These are phyloP conservation scores for Jatropha multifida DNA, from an alignment of 441 rosid genomes.

Conservation along the genomic window DNA sequence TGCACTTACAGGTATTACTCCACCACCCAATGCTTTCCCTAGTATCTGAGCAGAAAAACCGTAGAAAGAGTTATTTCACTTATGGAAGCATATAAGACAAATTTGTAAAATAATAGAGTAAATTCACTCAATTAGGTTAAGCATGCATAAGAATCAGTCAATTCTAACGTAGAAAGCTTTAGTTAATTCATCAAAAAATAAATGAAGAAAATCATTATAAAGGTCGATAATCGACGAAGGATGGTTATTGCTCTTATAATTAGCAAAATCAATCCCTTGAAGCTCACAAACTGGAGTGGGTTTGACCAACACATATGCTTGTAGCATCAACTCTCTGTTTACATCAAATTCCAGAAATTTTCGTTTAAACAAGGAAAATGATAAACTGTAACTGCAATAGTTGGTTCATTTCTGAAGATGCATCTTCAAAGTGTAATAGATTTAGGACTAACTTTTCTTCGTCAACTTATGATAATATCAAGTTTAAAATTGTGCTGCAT, in stretches of 20 bases:
- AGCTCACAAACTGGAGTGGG: not conserved
- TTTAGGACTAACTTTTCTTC: not conserved
- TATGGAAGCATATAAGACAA: conserved; percentile 10
- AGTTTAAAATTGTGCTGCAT: not conserved
- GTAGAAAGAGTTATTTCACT: conserved; percentile 4
- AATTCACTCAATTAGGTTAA: not conserved
- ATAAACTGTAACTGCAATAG: not conserved
- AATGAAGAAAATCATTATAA: not conserved
- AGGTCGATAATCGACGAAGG: not conserved
- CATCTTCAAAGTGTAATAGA: not conserved
- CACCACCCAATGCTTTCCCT: conserved; percentile 98
- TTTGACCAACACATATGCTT: not conserved
- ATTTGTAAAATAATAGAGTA: not conserved
- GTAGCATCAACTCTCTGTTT: not conserved
- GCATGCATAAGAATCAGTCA: not conserved
- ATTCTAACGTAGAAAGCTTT: not conserved
- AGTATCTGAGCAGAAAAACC: conserved; percentile 49
- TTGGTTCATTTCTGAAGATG: not conserved
- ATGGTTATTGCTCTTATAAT: not conserved
- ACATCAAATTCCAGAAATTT: not conserved
- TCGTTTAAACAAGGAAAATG: not conserved
- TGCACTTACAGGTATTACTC: conserved; percentile 93
- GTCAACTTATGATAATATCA: not conserved
- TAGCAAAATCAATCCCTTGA: not conserved
- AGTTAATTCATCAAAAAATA: not conserved